These are phyloP conservation scores for Populus hybrid DNA, from an alignment of 441 rosid species.

Conservation along the genomic window DNA sequence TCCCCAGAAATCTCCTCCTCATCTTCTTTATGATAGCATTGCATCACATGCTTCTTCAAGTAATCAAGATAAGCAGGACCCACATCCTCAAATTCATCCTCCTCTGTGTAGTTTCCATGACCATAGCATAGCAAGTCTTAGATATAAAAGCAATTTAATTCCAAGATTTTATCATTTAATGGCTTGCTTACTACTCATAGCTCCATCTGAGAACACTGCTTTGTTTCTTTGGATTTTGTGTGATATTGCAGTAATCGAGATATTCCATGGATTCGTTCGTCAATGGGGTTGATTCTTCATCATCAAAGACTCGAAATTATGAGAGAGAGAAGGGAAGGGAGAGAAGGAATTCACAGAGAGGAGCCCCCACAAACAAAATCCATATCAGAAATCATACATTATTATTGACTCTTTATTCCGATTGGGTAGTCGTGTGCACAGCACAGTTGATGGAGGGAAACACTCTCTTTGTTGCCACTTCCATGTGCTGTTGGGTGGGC, in stretches of 20 bases:
- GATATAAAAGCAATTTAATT: slow-evolving; percentile 17
- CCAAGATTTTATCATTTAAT: slow-evolving; percentile 1
- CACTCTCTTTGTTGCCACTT: background rate
- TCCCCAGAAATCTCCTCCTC: slow-evolving; percentile 10
- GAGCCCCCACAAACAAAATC: no score
- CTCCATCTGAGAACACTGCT: slow-evolving; percentile 1
- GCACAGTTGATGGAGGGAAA: no score
- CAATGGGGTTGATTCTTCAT: slow-evolving; percentile 31
- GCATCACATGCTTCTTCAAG: slow-evolving; percentile 26
- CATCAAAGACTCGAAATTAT: slow-evolving; percentile 39
- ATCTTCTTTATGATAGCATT: slow-evolving; percentile 29
- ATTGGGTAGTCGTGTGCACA: no score
- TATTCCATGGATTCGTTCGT: slow-evolving; percentile 53
- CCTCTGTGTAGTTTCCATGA: slow-evolving; percentile 32
- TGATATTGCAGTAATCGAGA: slow-evolving; percentile 31
- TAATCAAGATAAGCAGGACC: slow-evolving; percentile 10
- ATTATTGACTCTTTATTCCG: no score
- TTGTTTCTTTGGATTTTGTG: slow-evolving; percentile 26
- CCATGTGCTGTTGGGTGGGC: background rate
- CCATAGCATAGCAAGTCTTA: slow-evolving; percentile 10
- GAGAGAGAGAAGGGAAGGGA: no score
- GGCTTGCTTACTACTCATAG: slow-evolving; percentile 10
- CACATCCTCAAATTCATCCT: slow-evolving; percentile 36
- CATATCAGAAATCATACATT: no score
- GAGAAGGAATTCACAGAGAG: no score